Percentiles rank a stretch among this genome's conserved stretches.
Evolutionary conservation across 495 filamentous ascomycete species (phyloP).

Genomic region (Penicillium alfredii): DNA sequence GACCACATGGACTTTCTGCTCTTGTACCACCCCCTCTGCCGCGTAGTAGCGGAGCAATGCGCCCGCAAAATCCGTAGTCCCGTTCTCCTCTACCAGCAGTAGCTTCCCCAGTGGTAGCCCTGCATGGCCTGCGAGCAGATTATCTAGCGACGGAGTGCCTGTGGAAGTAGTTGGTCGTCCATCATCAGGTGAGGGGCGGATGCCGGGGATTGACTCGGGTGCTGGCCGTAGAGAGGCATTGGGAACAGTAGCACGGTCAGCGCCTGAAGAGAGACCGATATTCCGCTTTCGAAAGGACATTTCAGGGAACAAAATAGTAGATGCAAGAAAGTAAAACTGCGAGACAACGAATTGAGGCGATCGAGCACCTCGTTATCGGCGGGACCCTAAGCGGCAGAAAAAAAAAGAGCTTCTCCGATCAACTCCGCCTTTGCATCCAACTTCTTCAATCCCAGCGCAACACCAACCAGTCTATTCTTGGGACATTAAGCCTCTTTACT

Average conservation of each 20-base stretch:
- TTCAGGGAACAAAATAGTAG: constrained; percentile 2
- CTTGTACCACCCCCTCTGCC: constrained; percentile 88
- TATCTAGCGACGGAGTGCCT: constrained; percentile 77
- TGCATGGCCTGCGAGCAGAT: constrained; percentile 79
- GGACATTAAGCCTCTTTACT: too few species aligned
- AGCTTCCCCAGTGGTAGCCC: constrained; percentile 78
- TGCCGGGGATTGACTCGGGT: constrained; percentile 51
- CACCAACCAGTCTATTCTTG: constrained; percentile 4
- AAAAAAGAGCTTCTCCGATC: constrained; percentile 29
- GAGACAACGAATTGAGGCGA: background rate
- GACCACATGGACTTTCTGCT: constrained; percentile 79
- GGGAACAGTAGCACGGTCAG: constrained; percentile 26
- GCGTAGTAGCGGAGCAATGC: constrained; percentile 83
- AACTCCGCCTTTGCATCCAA: constrained; percentile 14
- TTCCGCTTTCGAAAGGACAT: constrained; percentile 95
- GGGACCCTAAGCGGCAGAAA: constrained; percentile 26
- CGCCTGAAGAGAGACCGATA: constrained; percentile 53
- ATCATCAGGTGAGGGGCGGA: constrained; percentile 84
- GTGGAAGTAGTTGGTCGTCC: constrained; percentile 88
- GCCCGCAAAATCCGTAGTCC: constrained; percentile 90
- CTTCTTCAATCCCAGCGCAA: constrained; percentile 5
- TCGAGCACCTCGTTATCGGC: constrained; percentile 21
- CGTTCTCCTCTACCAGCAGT: constrained; percentile 81
- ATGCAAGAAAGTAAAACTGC: background rate
- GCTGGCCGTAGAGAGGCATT: constrained; percentile 28